phyloP scores from a whole-genome alignment of 192 early-diverging fungal species.

The Coemansia sp. region DNA sequence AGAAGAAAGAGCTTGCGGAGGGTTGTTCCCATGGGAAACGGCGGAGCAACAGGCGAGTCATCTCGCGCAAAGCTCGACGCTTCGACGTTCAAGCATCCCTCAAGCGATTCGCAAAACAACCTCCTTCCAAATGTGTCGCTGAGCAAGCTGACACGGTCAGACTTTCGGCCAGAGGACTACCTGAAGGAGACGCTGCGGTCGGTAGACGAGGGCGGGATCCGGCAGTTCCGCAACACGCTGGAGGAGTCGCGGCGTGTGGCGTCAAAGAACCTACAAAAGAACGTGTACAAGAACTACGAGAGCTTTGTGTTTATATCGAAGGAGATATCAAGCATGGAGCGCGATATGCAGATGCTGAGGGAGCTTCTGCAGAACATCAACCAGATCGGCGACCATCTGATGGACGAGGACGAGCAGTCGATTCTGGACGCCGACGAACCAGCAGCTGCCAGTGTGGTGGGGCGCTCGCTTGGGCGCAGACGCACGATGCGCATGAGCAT shows the following conservation, averaged over 20 bases:
- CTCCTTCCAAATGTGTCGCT: constrained; percentile 35
- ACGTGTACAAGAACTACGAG: constrained; percentile 72
- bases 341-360: constrained; percentile 66
- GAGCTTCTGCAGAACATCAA: constrained; percentile 62
- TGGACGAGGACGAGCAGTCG: constrained; percentile 44
- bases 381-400: constrained; percentile 59
- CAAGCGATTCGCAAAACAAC: constrained; percentile 14
- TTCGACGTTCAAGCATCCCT: neutral
- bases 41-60: constrained; percentile 1
- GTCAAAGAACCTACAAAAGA: constrained; percentile 63
- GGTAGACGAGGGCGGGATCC: constrained; percentile 30
- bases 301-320: constrained; percentile 78
- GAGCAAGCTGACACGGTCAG: constrained; percentile 35
- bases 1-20: constrained; percentile 25
- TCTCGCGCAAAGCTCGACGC: constrained; percentile 2
- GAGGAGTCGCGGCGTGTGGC: constrained; percentile 61
- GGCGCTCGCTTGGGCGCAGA: constrained; percentile 25
- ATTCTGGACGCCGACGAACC: constrained; percentile 22
- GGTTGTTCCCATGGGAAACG: constrained; percentile 17
- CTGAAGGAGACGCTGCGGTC: constrained; percentile 35
- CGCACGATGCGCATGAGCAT: constrained; percentile 56
- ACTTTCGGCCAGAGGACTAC: constrained; percentile 47
- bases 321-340: constrained; percentile 73
- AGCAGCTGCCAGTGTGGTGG: neutral
- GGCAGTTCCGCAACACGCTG: constrained; percentile 56